Conservation (phyloP, 1,284 basidiomycete genomes). For the Trichosporon coremiiforme region DNA sequence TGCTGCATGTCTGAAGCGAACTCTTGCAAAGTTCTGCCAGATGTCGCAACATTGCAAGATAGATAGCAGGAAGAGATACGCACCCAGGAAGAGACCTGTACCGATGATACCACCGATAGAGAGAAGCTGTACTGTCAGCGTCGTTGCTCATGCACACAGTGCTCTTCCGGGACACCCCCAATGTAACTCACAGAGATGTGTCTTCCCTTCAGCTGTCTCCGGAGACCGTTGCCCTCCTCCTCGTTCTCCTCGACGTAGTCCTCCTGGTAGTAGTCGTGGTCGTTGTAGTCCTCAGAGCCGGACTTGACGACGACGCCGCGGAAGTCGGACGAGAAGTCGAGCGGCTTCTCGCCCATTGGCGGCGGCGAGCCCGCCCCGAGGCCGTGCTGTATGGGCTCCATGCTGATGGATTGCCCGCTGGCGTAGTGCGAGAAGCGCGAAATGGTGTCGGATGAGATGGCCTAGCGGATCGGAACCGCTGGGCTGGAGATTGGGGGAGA, state of each 20-base stretch:
- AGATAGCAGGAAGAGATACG: neutral
- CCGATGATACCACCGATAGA: conserved; percentile 24
- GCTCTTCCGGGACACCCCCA: too few relatives aligned
- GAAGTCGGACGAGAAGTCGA: conserved; percentile 16
- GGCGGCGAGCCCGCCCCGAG: neutral
- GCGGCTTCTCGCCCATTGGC: neutral
- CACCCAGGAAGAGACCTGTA: conserved; percentile 19
- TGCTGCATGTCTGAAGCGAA: neutral
- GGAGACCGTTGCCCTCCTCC: conserved; percentile 18
- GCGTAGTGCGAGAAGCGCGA: neutral
- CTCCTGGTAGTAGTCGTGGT: conserved; percentile 17
- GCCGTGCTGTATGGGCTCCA: conserved; percentile 1
- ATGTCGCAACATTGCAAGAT: neutral
- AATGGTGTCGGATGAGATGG: neutral
- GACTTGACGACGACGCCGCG: conserved; percentile 10
- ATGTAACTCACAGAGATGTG: conserved; percentile 14
- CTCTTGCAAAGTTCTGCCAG: too few relatives aligned
- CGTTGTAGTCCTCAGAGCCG: conserved; percentile 7
- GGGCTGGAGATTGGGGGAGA: neutral
- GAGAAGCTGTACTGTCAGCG: conserved; percentile 13
- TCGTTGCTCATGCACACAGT: neutral
- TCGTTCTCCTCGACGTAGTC: conserved; percentile 7
- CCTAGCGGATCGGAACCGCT: neutral
- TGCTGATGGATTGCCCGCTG: neutral
- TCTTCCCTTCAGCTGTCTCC: conserved; percentile 13